Conservation (phyloP, 2,329 filamentous ascomycete genomes). For the Botrytis tulipae region DNA sequence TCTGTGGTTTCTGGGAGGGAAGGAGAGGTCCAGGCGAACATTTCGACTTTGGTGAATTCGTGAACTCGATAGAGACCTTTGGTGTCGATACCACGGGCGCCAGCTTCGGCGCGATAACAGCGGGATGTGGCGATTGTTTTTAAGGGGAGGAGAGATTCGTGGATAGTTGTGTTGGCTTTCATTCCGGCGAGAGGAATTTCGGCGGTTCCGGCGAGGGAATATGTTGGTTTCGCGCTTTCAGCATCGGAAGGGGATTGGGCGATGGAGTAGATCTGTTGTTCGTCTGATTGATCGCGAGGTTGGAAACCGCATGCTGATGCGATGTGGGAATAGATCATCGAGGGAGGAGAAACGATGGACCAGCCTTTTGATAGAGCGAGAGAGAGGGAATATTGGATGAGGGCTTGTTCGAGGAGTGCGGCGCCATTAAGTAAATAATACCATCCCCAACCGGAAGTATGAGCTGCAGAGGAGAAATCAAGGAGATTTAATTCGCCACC, state of each 20-base stretch:
- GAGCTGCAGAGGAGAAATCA: constrained; percentile 79
- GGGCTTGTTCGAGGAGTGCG: constrained; percentile 89
- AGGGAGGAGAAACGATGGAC: constrained; percentile 79
- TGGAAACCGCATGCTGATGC: constrained; percentile 91
- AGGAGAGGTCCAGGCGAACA: constrained; percentile 86
- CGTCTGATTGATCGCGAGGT: constrained; percentile 83
- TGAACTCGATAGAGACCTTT: constrained; percentile 96
- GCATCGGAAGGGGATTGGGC: constrained; percentile 64
- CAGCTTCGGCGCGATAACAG: constrained; percentile 95
- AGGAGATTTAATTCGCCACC: constrained; percentile 83
- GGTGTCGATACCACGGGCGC: constrained; percentile 82
- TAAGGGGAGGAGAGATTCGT: constrained; percentile 65
- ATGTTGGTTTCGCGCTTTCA: constrained; percentile 58
- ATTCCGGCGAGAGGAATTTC: constrained; percentile 94
- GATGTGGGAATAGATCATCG: constrained; percentile 88
- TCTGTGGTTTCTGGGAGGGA: constrained; percentile 47
- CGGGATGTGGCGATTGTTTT: constrained; percentile 81
- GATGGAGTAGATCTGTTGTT: constrained; percentile 87
- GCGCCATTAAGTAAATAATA: constrained; percentile 94
- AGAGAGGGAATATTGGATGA: constrained; percentile 80
- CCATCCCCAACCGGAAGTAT: constrained; percentile 94
- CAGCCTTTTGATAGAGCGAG: constrained; percentile 73
- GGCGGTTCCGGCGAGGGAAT: constrained; percentile 81
- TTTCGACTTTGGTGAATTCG: constrained; percentile 97
- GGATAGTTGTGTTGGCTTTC: constrained; percentile 71